These are phyloP conservation scores for Sporothrix euskadiensis DNA, from an alignment of 2,329 filamentous ascomycete species.

Conservation along the genomic window DNA sequence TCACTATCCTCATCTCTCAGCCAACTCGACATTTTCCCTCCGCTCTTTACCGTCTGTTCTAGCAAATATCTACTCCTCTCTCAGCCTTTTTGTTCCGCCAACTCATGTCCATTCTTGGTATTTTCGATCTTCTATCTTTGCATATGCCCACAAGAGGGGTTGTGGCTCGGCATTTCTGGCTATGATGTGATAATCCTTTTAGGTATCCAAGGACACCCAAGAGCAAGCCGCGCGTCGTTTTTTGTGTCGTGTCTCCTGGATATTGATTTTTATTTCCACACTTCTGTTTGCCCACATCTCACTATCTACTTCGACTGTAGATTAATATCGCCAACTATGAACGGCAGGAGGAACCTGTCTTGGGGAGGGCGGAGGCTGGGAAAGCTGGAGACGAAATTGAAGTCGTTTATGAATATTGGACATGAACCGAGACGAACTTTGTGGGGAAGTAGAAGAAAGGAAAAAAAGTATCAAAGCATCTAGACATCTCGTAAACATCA, in stretches of 20 bases:
- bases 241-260: not conserved
- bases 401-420: not conserved
- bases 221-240: conserved; percentile 21
- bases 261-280: not conserved
- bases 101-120: not conserved
- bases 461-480: conserved; percentile 11
- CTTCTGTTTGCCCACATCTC: no score
- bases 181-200: no score
- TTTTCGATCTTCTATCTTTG: not conserved
- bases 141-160: not conserved
- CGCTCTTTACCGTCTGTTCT: not conserved
- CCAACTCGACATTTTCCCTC: not conserved
- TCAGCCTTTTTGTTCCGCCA: not conserved
- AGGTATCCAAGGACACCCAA: not conserved
- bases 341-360: not conserved
- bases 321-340: conserved; percentile 15
- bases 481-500: not conserved
- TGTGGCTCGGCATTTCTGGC: conserved; percentile 17
- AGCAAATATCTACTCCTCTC: not conserved
- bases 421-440: not conserved
- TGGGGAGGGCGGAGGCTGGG: not conserved
- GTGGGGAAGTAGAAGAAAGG: not conserved
- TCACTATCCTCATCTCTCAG: not conserved
- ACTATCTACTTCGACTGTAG: not conserved
- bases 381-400: not conserved